Percentiles rank a stretch among this genome's conserved stretches.
phyloP scores from a whole-genome alignment of 73 alveolate genomes.

The Paramecium biaurelia region DNA sequence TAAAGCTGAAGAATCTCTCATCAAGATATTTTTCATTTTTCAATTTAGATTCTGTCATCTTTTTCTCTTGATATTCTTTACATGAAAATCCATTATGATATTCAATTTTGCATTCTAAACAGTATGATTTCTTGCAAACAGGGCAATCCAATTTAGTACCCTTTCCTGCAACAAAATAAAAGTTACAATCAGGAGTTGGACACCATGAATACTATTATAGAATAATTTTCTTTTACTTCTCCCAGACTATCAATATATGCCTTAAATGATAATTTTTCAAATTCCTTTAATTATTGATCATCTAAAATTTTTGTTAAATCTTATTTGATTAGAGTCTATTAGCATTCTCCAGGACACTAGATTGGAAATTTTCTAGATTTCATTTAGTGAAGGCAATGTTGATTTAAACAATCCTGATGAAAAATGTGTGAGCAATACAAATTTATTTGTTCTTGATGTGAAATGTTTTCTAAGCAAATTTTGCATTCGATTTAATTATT shows the following conservation, averaged over 20 bases:
- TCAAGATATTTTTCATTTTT: conserved; percentile 35
- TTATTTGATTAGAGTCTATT: not conserved
- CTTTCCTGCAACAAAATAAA: conserved; percentile 58
- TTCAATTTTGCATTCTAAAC: conserved; percentile 68
- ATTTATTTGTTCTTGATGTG: not conserved
- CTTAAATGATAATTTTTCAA: conserved; percentile 5
- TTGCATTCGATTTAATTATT: not conserved
- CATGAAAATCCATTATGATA: conserved; percentile 70
- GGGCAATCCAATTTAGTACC: conserved; percentile 55
- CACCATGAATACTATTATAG: conserved; percentile 67
- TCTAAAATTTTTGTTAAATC: conserved; percentile 61
- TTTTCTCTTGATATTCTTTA: conserved; percentile 48
- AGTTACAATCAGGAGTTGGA: conserved; percentile 78
- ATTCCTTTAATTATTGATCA: conserved; percentile 21
- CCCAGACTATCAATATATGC: conserved; percentile 55
- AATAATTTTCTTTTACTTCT: not conserved
- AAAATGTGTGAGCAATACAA: conserved; percentile 63
- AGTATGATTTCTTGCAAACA: conserved; percentile 69
- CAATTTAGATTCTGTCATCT: not conserved
- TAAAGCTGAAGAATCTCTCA: conserved; percentile 49
- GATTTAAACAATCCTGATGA: conserved; percentile 67
- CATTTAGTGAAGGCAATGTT: not conserved
- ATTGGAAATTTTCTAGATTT: not conserved
- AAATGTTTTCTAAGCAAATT: not conserved
- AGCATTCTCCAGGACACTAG: conserved; percentile 68